A percentile compares a stretch with the other conserved stretches of the same genome.
These are phyloP conservation scores for Tolypocladium album DNA, from an alignment of 2,329 filamentous ascomycete species.

Conservation along the genomic window DNA sequence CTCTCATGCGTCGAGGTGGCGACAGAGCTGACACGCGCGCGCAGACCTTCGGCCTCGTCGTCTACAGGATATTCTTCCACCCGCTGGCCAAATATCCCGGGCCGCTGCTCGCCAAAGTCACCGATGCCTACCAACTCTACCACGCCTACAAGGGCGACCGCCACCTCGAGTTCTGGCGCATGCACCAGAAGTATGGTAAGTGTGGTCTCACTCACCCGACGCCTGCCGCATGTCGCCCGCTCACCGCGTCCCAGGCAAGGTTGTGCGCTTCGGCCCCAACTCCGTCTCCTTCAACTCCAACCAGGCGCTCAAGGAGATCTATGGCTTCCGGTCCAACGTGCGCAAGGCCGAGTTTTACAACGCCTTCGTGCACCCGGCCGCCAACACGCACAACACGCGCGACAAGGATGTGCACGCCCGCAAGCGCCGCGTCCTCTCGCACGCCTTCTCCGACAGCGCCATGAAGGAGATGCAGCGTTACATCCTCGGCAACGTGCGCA, in stretches of 20 bases:
- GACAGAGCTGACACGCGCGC: neutral
- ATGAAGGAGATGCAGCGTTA: constrained; percentile 59
- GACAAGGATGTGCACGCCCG: constrained; percentile 59
- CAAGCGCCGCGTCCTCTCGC: constrained; percentile 60
- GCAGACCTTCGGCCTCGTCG: constrained; percentile 28
- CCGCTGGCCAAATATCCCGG: constrained; percentile 56
- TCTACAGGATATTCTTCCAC: constrained; percentile 53
- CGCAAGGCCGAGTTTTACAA: constrained; percentile 64
- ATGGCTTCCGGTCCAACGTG: constrained; percentile 52
- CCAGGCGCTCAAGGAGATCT: constrained; percentile 55
- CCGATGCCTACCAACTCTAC: constrained; percentile 57
- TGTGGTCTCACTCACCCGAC: constrained; percentile 3
- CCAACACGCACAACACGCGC: constrained; percentile 64
- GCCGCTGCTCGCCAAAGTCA: constrained; percentile 51
- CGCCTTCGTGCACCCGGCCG: constrained; percentile 58
- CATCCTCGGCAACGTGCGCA: constrained; percentile 54
- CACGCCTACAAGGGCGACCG: constrained; percentile 66
- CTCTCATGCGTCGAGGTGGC: neutral
- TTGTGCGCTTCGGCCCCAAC: constrained; percentile 72
- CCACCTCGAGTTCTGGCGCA: constrained; percentile 60
- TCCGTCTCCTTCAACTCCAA: constrained; percentile 67
- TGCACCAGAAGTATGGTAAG: constrained; percentile 61
- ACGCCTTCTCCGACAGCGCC: constrained; percentile 58
- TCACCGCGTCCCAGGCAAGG: constrained; percentile 29
- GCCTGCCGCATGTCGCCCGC: neutral